phyloP scores from a whole-genome alignment of 176 grass and related monocot genomes.

The Oryza longistaminata region DNA sequence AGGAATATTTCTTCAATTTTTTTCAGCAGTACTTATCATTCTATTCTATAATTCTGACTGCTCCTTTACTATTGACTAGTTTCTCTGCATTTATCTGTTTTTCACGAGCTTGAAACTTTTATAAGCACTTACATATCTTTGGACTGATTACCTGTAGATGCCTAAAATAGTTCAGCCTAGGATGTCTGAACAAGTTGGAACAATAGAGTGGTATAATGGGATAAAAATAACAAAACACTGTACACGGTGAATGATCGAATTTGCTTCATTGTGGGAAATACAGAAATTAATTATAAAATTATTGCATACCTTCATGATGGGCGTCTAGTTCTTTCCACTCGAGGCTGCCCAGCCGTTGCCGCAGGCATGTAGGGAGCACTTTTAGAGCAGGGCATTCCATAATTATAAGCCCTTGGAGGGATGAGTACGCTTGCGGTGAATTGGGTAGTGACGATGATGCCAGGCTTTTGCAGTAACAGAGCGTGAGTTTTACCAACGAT shows the following conservation, averaged over 20 bases:
- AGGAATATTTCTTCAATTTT: too few species aligned
- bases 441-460: background rate
- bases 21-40: too few species aligned
- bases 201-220: background rate
- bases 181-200: background rate
- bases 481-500: background rate
- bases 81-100: too few species aligned
- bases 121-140: too few species aligned
- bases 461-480: rapidly evolving
- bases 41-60: too few species aligned
- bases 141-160: too few species aligned
- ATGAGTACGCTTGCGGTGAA: background rate
- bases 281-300: background rate
- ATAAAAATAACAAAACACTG: too few species aligned
- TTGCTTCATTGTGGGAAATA: background rate
- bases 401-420: rapidly evolving
- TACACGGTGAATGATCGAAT: background rate
- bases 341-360: background rate
- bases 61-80: too few species aligned
- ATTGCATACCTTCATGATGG: background rate
- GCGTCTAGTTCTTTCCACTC: rapidly evolving
- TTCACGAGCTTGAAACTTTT: too few species aligned
- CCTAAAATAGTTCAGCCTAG: too few species aligned
- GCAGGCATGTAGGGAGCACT: background rate
- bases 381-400: rapidly evolving